Evolutionary conservation across 805 yeast genomes (phyloP).

Genomic region (Barnettozyma vustinii): DNA sequence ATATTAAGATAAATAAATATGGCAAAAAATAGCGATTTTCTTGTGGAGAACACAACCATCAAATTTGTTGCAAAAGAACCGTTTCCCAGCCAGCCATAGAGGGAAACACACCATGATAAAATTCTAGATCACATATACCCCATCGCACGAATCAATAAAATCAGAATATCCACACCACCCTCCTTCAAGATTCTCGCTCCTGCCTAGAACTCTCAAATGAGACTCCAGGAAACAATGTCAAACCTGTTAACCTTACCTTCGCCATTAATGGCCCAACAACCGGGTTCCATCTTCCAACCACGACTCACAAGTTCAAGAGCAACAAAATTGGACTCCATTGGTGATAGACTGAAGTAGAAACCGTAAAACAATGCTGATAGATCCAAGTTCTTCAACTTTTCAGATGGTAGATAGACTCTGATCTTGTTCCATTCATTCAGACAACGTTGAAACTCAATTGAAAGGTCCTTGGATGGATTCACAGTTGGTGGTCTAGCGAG

Average conservation of each 20-base stretch:
- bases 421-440: slow-evolving; percentile 10
- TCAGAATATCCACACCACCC: background rate
- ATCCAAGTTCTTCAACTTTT: slow-evolving; percentile 37
- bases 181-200: background rate
- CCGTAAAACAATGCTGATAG: slow-evolving; percentile 60
- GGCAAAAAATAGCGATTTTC: background rate
- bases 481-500: background rate
- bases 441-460: slow-evolving; percentile 13
- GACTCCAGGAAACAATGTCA: slow-evolving; percentile 20
- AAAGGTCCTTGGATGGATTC: slow-evolving; percentile 7
- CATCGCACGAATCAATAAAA: background rate
- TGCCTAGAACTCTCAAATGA: background rate
- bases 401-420: slow-evolving; percentile 3
- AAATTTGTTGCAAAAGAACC: background rate
- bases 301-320: slow-evolving; percentile 72
- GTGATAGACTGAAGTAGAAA: slow-evolving; percentile 73
- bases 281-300: slow-evolving; percentile 55
- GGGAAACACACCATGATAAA: background rate
- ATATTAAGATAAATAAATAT: background rate
- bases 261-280: background rate
- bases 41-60: background rate
- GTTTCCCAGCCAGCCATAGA: background rate
- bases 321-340: slow-evolving; percentile 65
- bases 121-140: background rate
- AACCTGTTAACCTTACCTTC: slow-evolving; percentile 17